These are phyloP conservation scores for Kodamaea fukazawae DNA, from an alignment of 805 yeast species.

Conservation along the genomic window DNA sequence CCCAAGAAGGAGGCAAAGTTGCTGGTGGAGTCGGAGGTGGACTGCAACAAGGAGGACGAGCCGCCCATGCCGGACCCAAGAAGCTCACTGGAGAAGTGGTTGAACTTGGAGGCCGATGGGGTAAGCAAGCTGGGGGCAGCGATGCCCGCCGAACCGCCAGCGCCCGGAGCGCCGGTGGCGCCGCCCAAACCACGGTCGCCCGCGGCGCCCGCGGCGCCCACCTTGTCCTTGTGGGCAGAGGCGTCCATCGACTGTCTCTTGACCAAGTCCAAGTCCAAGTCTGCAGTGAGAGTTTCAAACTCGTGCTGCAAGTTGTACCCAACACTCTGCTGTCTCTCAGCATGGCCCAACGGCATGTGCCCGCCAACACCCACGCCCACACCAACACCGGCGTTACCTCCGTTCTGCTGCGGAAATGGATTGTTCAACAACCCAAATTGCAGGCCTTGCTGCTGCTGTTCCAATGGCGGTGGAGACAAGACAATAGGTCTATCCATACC, in stretches of 20 bases:
- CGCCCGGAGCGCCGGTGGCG: neutral
- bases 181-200: no score
- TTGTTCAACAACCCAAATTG: conserved; percentile 1
- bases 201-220: no score
- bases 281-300: conserved; percentile 45
- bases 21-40: conserved; percentile 14
- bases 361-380: neutral
- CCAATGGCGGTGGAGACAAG: conserved; percentile 43
- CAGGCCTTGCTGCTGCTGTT: conserved; percentile 15
- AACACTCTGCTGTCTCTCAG: conserved; percentile 39
- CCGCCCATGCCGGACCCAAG: conserved; percentile 8
- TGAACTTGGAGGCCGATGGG: conserved; percentile 10
- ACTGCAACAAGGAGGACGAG: conserved; percentile 6
- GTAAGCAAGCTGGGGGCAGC: conserved; percentile 7
- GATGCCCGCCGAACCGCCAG: neutral
- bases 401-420: neutral
- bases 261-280: conserved; percentile 44
- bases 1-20: conserved; percentile 27
- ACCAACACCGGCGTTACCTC: neutral
- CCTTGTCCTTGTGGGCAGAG: no score
- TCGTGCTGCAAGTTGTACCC: conserved; percentile 47
- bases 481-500: conserved; percentile 34
- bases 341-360: conserved; percentile 8
- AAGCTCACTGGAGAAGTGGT: conserved; percentile 8
- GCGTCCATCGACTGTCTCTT: conserved; percentile 10